Evolutionary conservation across 768 basidiomycete genomes (phyloP), one percentile per base, ranked within the genome.

Genomic region (Collybiopsis confluens): DNA sequence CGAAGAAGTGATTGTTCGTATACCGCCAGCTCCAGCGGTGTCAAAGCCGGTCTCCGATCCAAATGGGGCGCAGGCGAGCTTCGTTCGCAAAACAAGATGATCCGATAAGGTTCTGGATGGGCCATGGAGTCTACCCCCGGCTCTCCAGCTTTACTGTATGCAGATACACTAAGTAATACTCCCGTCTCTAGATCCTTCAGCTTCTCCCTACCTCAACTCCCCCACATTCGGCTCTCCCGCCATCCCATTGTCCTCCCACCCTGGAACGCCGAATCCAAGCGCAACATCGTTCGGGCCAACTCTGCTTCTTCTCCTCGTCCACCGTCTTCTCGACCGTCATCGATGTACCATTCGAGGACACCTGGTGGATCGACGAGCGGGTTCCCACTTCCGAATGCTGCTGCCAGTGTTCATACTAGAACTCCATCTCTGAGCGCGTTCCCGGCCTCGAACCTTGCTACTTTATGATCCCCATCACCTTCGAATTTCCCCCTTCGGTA

Each of bases 21-120:
- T 41, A 81, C 85, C 2, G 85, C 87, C 0, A 82, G 88, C 61
- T 72, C 86, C 2, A 75, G 78, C 0, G 75, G 81, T n/a, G 78
- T 79, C 44, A 75, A 78, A 54, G 66, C 71, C 16, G 75, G 78
- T 2, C 66, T 83, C 2, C 76, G 86, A 52, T 74, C 75, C 40
- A 88, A 88, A 64, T 90, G 88, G 83, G 77, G 74, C 2, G 86
- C 89, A 9, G 71, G 74, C 3, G 76, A 83, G 49, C 71, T 92
- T 1, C 81, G 86, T 28, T 61, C 87, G 4, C 78, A 90, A 11
- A 72, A 71, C 0, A 70, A 75, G 3, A 74, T 86, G 58, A 65
- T 82, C 2, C 74, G 79, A 9, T 83, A 84, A 55, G 85, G 85
- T 11, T 69, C 59, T 26, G 79, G 81, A 2, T 86, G 85, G 83